A percentile compares a stretch with the other conserved stretches of the same genome.
These are phyloP conservation scores for Phanerodontia chrysosporium DNA, from an alignment of 768 basidiomycete genomes.

Conservation along the genomic window DNA sequence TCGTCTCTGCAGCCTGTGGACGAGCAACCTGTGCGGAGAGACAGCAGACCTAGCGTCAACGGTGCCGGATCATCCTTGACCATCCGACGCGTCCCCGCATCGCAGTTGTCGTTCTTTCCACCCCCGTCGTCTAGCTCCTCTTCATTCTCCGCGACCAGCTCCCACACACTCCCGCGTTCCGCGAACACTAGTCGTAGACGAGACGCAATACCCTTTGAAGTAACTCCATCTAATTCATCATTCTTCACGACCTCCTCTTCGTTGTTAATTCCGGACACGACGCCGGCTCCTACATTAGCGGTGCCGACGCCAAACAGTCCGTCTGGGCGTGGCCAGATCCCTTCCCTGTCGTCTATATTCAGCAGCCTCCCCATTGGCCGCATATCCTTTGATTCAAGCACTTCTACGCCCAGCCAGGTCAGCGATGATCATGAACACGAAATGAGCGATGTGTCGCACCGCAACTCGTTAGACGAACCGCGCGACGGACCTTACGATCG, in stretches of 20 bases:
- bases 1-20: neutral
- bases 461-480: neutral
- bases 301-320: neutral
- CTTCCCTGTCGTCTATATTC: constrained; percentile 15
- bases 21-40: neutral
- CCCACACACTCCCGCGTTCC: constrained; percentile 4
- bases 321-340: constrained; percentile 11
- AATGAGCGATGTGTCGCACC: constrained; percentile 19
- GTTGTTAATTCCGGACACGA: neutral
- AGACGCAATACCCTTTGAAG: constrained; percentile 8
- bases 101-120: constrained; percentile 30
- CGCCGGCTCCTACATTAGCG: constrained; percentile 3
- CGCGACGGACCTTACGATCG: neutral
- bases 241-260: neutral
- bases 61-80: constrained; percentile 8
- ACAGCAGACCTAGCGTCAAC: neutral
- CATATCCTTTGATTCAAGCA: constrained; percentile 23
- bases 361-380: constrained; percentile 13
- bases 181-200: neutral
- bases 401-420: constrained; percentile 19
- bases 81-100: constrained; percentile 27
- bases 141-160: neutral
- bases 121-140: constrained; percentile 13
- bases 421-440: constrained; percentile 30
- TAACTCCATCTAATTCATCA: constrained; percentile 4